Evolutionary conservation across 2,329 filamentous ascomycete species (phyloP), one percentile per base, ranked within the genome.

Genomic region (Fonsecaea pedrosoi): DNA sequence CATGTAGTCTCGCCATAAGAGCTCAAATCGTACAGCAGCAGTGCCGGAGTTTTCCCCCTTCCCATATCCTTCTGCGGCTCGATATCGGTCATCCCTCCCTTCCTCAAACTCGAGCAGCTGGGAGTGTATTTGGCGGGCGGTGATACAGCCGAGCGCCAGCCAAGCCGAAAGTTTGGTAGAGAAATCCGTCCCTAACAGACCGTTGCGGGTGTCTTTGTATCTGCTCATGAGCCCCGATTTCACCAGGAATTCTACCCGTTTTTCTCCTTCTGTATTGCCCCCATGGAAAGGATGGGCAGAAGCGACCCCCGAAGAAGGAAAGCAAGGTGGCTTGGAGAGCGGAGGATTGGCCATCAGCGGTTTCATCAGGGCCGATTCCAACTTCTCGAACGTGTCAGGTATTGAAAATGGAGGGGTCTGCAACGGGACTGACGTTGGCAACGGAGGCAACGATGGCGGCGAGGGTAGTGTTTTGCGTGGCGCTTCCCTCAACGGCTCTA

Each of bases 1-100:
- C 89, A 94, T 92, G 73, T 94, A 94, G 73, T 94, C 92, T 48
- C 91, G 82, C 91, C 90, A 92, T 0, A 94, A 77, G 0, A 95
- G 81, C 74, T 94, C 90, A 64, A 91, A 89, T 0, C 91, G 86
- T 0, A 94, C 84, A 0, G 83, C 85, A 38, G 85, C 85, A 0
- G 90, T 92, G 0, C 91, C 90, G 35, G 87, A 85, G 60, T 90
- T 93, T 75, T 93, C 89, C 0, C 91, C 91, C 58, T 87, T 77
- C 0, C 87, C 89, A 64, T 88, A 93, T 0, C 89, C 90, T 1
- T 78, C 67, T 0, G 81, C 81, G 0, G 77, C 73, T 34, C 81
- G 77, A 54, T 78, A 79, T 8, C 79, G 64, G 0, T 76, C 72
- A 25, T 75, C 78, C 10, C 53, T 53, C 0, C 89, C 91, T 50